phyloP scores from a whole-genome alignment of 306 rosid genomes.

The Sicyos baderoa region DNA sequence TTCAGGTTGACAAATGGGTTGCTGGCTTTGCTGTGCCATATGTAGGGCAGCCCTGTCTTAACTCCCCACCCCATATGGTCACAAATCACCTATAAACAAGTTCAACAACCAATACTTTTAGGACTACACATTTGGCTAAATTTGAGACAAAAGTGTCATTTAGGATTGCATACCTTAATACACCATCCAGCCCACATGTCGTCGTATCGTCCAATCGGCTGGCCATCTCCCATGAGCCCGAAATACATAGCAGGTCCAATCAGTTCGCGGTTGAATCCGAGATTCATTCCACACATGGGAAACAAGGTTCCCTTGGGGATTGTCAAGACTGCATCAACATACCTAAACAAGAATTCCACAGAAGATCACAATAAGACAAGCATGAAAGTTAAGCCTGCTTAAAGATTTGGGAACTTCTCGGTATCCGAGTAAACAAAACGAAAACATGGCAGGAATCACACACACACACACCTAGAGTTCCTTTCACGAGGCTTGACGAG shows the following conservation, averaged over 20 bases:
- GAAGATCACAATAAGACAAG: not conserved
- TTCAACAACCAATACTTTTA: not conserved
- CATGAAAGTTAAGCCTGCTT: not conserved
- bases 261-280: constrained; percentile 35
- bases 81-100: constrained; percentile 32
- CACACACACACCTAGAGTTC: constrained; percentile 31
- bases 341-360: constrained; percentile 17
- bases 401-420: not conserved
- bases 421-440: not conserved
- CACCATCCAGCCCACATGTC: constrained; percentile 55
- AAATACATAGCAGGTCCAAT: constrained; percentile 48
- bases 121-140: not conserved
- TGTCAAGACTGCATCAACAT: constrained; percentile 38
- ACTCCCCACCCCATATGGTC: constrained; percentile 37
- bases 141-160: not conserved
- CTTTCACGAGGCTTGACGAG: constrained; percentile 46
- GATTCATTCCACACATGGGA: constrained; percentile 50
- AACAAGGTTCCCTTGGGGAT: constrained; percentile 43
- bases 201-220: constrained; percentile 39
- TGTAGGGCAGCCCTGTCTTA: constrained; percentile 41
- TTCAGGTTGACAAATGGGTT: constrained; percentile 39
- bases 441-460: not conserved
- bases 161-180: constrained; percentile 26
- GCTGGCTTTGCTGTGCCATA: constrained; percentile 52
- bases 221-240: constrained; percentile 50